Conservation (phyloP, 2,329 filamentous ascomycete species). For the Stagonosporopsis cucurbitacearum region DNA sequence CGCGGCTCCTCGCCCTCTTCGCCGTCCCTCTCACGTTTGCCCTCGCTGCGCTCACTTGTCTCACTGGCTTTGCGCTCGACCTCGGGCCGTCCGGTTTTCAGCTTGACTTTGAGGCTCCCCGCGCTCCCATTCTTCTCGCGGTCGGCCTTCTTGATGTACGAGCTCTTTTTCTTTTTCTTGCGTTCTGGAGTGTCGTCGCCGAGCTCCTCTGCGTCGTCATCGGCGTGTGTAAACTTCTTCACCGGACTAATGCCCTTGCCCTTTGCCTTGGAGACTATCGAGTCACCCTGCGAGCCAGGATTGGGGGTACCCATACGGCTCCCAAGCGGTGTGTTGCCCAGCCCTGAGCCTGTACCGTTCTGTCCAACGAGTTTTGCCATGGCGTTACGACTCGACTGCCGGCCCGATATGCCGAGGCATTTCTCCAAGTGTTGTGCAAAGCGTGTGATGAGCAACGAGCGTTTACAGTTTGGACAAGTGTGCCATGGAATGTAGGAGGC, state of each 20-base stretch:
- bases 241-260: constrained; percentile 44
- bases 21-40: constrained; percentile 45
- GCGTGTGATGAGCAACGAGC: constrained; percentile 65
- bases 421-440: constrained; percentile 68
- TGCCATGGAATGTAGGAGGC: constrained; percentile 59
- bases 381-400: constrained; percentile 58
- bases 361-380: constrained; percentile 54
- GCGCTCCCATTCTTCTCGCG: constrained; percentile 36
- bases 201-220: constrained; percentile 39
- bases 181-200: constrained; percentile 52
- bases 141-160: constrained; percentile 50
- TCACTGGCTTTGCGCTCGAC: constrained; percentile 40
- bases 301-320: constrained; percentile 52
- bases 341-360: constrained; percentile 49
- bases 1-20: constrained; percentile 42
- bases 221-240: constrained; percentile 36
- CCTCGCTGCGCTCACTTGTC: constrained; percentile 37
- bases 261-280: constrained; percentile 36
- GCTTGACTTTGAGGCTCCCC: constrained; percentile 42
- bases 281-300: constrained; percentile 43
- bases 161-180: constrained; percentile 58
- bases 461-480: constrained; percentile 66
- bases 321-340: constrained; percentile 51
- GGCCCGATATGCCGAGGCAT: constrained; percentile 64
- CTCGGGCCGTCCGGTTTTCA: constrained; percentile 41